phyloP scores from a whole-genome alignment of 2,329 filamentous ascomycete species.

The Colletotrichum noveboracense region DNA sequence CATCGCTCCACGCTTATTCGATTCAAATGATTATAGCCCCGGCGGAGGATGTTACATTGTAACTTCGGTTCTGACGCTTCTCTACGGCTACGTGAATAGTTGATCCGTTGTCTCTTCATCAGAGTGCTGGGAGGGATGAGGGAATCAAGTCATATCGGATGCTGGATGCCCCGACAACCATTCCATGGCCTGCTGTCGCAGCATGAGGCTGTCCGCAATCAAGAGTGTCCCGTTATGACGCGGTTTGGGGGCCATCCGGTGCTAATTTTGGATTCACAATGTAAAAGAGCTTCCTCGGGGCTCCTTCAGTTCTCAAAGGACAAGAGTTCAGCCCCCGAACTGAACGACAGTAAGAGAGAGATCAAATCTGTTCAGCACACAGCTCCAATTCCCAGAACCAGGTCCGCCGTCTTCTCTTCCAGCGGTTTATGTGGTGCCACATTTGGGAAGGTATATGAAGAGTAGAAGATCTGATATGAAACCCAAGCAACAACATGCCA shows the following conservation, averaged over 20 bases:
- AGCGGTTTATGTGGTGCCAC: not conserved
- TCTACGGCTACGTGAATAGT: too few relatives aligned
- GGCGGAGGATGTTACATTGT: too few relatives aligned
- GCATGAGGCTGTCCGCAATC: not conserved
- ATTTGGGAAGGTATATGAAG: not conserved
- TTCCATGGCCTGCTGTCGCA: not conserved
- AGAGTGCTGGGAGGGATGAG: not conserved
- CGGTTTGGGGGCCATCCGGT: not conserved
- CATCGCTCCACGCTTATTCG: too few relatives aligned
- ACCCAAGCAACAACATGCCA: too few relatives aligned
- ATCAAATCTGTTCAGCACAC: rapidly evolving
- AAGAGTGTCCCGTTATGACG: rapidly evolving
- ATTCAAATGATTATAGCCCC: rapidly evolving
- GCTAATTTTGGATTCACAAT: not conserved
- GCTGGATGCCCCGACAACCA: not conserved
- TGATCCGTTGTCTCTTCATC: not conserved
- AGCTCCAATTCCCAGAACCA: rapidly evolving
- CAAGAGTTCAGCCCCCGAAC: not conserved
- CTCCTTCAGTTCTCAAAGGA: not conserved
- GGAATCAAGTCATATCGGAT: not conserved
- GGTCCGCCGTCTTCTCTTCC: rapidly evolving
- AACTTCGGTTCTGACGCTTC: too few relatives aligned
- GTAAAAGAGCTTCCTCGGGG: rapidly evolving
- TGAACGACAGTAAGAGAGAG: rapidly evolving
- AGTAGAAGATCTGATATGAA: not conserved